A percentile compares a stretch with the other conserved stretches of the same genome.
Conservation (phyloP, 2,329 filamentous ascomycete genomes). For the Colletotrichum navitas region DNA sequence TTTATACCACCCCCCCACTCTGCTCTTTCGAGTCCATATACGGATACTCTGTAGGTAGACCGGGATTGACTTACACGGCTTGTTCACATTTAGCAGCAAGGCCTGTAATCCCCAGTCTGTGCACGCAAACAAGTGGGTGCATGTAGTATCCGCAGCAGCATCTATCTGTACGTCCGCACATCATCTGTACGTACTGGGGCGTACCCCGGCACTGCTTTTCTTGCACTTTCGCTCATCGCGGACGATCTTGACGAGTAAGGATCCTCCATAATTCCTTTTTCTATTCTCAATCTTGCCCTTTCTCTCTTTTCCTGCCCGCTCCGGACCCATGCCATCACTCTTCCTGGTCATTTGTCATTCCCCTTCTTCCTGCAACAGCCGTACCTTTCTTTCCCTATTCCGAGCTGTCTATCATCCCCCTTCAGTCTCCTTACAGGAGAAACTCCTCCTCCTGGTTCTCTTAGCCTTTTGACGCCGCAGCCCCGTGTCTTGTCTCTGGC, state of each 20-base stretch:
- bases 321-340: conserved; percentile 8
- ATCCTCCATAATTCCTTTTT: conserved; percentile 37
- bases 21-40: neutral
- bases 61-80: conserved; percentile 20
- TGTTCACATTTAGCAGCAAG: neutral
- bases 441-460: conserved; percentile 23
- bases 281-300: conserved; percentile 17
- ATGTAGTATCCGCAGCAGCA: neutral
- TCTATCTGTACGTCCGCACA: conserved; percentile 13
- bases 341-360: conserved; percentile 40
- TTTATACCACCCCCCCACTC: neutral
- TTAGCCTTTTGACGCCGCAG: conserved; percentile 10
- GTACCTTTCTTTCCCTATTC: conserved; percentile 19
- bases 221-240: conserved; percentile 32
- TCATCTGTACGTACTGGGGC: conserved; percentile 26
- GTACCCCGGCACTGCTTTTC: conserved; percentile 23
- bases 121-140: conserved; percentile 8
- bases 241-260: conserved; percentile 37
- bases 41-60: neutral
- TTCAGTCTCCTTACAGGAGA: conserved; percentile 33
- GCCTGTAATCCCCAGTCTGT: conserved; percentile 1
- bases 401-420: conserved; percentile 3
- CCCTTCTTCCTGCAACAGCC: conserved; percentile 20
- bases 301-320: conserved; percentile 11
- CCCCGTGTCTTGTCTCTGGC: conserved; percentile 21